phyloP scores from a whole-genome alignment of 1,139 yeast species.

The Blastobotrys buckinghamii region DNA sequence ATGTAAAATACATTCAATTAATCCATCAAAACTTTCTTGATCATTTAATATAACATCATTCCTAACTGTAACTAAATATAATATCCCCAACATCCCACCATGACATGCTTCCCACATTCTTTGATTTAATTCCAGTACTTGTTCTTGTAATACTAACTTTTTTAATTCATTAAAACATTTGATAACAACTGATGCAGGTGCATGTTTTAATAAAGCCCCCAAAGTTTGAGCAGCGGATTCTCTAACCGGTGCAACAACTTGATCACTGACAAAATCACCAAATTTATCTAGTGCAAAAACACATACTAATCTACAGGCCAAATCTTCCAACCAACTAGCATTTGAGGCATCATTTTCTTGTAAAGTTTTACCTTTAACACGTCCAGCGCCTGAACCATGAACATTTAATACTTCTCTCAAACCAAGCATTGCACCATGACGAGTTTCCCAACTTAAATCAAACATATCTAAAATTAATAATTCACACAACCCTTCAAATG shows the following conservation, averaged over 20 bases:
- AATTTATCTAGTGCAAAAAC: conserved; percentile 89
- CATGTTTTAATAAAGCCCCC: conserved; percentile 78
- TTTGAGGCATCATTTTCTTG: conserved; percentile 64
- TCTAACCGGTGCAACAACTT: conserved; percentile 96
- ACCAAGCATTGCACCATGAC: conserved; percentile 96
- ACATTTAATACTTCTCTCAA: conserved; percentile 77
- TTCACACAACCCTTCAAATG: conserved; percentile 95
- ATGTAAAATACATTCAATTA: conserved; percentile 79
- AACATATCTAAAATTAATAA: conserved; percentile 72
- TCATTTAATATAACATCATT: conserved; percentile 63
- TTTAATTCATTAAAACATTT: conserved; percentile 63
- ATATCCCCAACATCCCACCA: conserved; percentile 92
- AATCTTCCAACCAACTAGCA: conserved; percentile 70
- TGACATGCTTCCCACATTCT: conserved; percentile 95
- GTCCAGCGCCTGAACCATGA: conserved; percentile 85
- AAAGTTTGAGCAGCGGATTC: conserved; percentile 95
- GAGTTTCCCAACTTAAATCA: conserved; percentile 85
- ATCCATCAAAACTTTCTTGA: conserved; percentile 46
- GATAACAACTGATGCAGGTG: conserved; percentile 48
- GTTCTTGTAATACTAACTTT: conserved; percentile 62
- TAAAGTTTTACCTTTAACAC: conserved; percentile 57
- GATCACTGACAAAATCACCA: conserved; percentile 96
- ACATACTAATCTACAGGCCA: conserved; percentile 79
- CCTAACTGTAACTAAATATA: conserved; percentile 88
- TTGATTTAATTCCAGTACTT: conserved; percentile 35